Evolutionary conservation across 1,284 basidiomycete species (phyloP), one percentile per base, ranked within the genome.

Genomic region (Xanthoconium separans): DNA sequence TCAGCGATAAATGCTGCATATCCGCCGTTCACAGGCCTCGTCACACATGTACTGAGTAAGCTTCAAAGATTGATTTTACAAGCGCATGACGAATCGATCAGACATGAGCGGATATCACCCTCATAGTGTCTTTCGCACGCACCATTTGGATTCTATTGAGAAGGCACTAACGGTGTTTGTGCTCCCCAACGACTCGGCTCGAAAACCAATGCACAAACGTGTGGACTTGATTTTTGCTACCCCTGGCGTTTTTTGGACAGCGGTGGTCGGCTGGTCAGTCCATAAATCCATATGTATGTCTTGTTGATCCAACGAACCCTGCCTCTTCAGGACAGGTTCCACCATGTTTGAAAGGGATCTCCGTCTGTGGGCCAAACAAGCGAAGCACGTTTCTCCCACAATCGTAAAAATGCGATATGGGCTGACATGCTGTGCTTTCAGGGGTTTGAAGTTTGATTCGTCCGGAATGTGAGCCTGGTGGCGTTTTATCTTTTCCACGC

Each of bases 291-390:
- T 6, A 36, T 43, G 31, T 7, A 34, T 41, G 33, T 34, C n/a
- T 47, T 36, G 9, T 16, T 33, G 7, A 37, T n/a, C 20, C 3
- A 22, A 30, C 33, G 29, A 33, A 51, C 44, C 44, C 27, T 41
- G 29, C 13, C n/a, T 27, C n/a, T 54, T 29, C 52, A 90, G 89
- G 90, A 87, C 86, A 6, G 91, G 91, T 0, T 89, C 86, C 0
- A 88, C 79, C 47, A 84, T 89, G 80, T 92, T 93, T 61, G 80
- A 92, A 65, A 75, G 89, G n/a, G 91, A 93, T 65, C 65, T 93
- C 50, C 74, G 90, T 50, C 73, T 80, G 16, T 87, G 82, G 80
- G 88, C 89, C 1, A 86, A 89, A 66, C 70, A 78, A 51, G 76
- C 82, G 68, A 79, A 73, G 83, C 83, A 59, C 37, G 71, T n/a